phyloP scores from a whole-genome alignment of 2,329 filamentous ascomycete species.

The Byssochlamys sp. region DNA sequence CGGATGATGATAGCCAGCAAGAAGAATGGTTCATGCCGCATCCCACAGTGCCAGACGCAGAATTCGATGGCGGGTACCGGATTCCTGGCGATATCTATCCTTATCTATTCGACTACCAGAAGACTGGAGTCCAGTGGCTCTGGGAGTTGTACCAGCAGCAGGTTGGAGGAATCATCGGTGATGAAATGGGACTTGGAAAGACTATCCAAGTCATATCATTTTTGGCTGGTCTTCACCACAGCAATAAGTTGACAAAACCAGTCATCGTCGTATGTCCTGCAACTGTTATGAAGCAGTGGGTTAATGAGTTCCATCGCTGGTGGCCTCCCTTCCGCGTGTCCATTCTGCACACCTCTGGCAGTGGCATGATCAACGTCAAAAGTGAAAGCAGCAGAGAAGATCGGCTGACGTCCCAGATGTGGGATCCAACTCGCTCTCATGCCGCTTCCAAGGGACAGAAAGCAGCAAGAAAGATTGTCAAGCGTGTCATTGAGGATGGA shows the following conservation, averaged over 20 bases:
- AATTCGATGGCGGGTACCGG: slow-evolving; percentile 64
- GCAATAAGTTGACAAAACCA: slow-evolving; percentile 70
- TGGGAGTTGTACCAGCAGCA: slow-evolving; percentile 82
- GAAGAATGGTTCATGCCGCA: slow-evolving; percentile 77
- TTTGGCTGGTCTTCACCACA: slow-evolving; percentile 84
- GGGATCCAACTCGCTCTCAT: slow-evolving; percentile 35
- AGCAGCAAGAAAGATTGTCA: slow-evolving; percentile 69
- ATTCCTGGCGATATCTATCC: slow-evolving; percentile 89
- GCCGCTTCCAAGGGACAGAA: slow-evolving; percentile 47
- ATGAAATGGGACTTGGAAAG: slow-evolving; percentile 98
- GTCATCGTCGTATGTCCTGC: slow-evolving; percentile 88
- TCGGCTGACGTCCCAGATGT: slow-evolving; percentile 49
- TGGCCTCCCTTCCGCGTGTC: slow-evolving; percentile 98
- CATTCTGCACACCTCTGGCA: slow-evolving; percentile 88
- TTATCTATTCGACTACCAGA: slow-evolving; percentile 90
- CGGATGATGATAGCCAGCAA: slow-evolving; percentile 17
- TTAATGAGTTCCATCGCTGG: slow-evolving; percentile 96
- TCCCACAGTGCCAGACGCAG: slow-evolving; percentile 67
- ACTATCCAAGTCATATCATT: slow-evolving; percentile 76
- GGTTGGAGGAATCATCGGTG: slow-evolving; percentile 87
- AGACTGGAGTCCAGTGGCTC: slow-evolving; percentile 92
- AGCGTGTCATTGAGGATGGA: slow-evolving; percentile 70
- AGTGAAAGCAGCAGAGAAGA: slow-evolving; percentile 54
- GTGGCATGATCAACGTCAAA: slow-evolving; percentile 79
- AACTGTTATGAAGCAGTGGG: slow-evolving; percentile 93